These are phyloP conservation scores for Solanum hybrid DNA, from an alignment of 305 asterid species.

Conservation along the genomic window DNA sequence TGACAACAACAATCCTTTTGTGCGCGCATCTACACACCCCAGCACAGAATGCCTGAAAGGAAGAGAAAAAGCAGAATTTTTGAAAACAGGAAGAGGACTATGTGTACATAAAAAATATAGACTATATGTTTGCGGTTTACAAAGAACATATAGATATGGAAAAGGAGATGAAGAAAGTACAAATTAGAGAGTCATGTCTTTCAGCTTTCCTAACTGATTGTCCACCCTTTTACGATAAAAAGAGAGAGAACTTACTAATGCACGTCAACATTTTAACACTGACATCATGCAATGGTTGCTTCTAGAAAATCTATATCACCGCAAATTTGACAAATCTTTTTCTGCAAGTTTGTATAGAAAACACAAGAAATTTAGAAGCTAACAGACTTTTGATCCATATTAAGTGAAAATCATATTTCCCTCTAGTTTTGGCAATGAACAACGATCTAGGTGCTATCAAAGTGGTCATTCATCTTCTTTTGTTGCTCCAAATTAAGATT, in stretches of 20 bases:
- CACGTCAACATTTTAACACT: constrained; percentile 23
- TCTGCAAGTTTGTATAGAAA: constrained; percentile 27
- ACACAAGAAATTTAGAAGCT: not conserved
- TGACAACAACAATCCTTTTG: constrained; percentile 16
- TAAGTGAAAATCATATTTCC: not conserved
- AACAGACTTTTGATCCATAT: not conserved
- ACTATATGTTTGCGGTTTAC: not conserved
- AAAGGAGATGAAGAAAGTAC: not conserved
- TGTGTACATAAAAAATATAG: not conserved
- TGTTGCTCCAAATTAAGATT: not conserved
- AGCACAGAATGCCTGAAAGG: constrained; percentile 36
- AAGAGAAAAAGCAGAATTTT: not conserved
- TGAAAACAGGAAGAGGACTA: not conserved
- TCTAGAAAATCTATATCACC: constrained; percentile 34
- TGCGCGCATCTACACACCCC: not conserved
- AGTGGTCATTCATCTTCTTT: not conserved
- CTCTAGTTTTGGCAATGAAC: not conserved
- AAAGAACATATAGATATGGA: not conserved
- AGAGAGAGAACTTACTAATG: constrained; percentile 36
- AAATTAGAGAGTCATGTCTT: not conserved
- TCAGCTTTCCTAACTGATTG: not conserved
- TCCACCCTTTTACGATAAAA: not conserved
- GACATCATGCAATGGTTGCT: constrained; percentile 23
- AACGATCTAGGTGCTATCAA: not conserved
- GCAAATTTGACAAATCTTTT: constrained; percentile 32